phyloP scores from a whole-genome alignment of 78 protist species.

The Mantamonas sphyraenae region DNA sequence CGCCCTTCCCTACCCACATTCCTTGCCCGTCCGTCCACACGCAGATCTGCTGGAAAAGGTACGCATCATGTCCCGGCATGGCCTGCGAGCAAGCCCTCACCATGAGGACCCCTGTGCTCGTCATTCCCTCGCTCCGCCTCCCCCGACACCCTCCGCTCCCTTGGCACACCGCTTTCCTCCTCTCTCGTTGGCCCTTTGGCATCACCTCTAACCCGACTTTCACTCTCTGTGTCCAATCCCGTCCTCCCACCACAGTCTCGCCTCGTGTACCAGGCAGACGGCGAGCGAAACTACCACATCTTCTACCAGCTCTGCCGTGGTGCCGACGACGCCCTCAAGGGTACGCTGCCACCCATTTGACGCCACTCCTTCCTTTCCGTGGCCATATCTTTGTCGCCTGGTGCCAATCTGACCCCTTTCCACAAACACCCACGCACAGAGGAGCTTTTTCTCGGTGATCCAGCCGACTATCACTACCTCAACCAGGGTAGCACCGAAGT shows the following conservation, averaged over 20 bases:
- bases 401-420: background rate
- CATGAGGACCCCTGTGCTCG: too few species aligned
- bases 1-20: too few species aligned
- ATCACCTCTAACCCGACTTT: background rate
- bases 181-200: background rate
- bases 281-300: slow-evolving; percentile 89
- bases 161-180: background rate
- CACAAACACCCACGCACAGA: too few species aligned
- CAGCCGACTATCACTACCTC: slow-evolving; percentile 47
- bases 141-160: background rate
- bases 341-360: too few species aligned
- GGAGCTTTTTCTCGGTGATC: slow-evolving; percentile 26
- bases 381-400: too few species aligned
- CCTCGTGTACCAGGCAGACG: slow-evolving; percentile 55
- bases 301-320: slow-evolving; percentile 62
- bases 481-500: slow-evolving; percentile 52
- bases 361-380: too few species aligned
- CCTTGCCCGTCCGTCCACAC: too few species aligned
- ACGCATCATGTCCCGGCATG: too few species aligned
- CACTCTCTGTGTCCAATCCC: too few species aligned
- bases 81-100: too few species aligned
- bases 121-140: background rate
- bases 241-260: slow-evolving; percentile 78
- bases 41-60: too few species aligned
- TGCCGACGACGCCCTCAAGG: background rate